Evolutionary conservation across 768 basidiomycete genomes (phyloP).

Genomic region (Russula ochroleuca): DNA sequence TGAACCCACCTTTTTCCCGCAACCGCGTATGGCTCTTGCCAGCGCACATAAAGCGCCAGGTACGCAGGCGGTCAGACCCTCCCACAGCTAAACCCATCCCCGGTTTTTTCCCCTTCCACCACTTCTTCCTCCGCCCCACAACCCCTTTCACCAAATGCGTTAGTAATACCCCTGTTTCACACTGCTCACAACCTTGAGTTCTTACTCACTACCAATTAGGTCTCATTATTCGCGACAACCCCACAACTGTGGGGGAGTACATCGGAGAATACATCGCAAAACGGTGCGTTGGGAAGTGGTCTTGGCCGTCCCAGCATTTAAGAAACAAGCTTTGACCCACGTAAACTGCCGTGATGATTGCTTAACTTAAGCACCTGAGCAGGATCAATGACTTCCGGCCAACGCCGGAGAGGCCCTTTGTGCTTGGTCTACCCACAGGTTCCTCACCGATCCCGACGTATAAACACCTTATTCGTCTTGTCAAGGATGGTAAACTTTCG

Average conservation of each 20-base stretch:
- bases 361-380: conserved; percentile 8
- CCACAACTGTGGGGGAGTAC: conserved; percentile 68
- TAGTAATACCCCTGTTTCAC: conserved; percentile 5
- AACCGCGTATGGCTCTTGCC: conserved; percentile 3
- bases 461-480: conserved; percentile 70
- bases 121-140: not conserved
- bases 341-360: not conserved
- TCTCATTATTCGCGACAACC: conserved; percentile 78
- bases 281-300: conserved; percentile 44
- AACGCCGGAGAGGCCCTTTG: conserved; percentile 70
- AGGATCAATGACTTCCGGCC: conserved; percentile 82
- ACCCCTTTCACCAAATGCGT: conserved; percentile 17
- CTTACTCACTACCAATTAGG: conserved; percentile 39
- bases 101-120: too few species aligned
- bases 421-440: conserved; percentile 85
- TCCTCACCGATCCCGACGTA: conserved; percentile 88
- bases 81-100: not conserved
- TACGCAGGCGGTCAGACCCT: not conserved
- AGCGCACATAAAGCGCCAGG: conserved; percentile 20
- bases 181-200: not conserved
- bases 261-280: conserved; percentile 76
- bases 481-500: conserved; percentile 74
- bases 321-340: not conserved
- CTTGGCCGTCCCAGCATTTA: not conserved
- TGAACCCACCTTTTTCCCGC: not conserved